phyloP scores from a whole-genome alignment of 2,329 filamentous ascomycete species.

The Aschersonia sp. region DNA sequence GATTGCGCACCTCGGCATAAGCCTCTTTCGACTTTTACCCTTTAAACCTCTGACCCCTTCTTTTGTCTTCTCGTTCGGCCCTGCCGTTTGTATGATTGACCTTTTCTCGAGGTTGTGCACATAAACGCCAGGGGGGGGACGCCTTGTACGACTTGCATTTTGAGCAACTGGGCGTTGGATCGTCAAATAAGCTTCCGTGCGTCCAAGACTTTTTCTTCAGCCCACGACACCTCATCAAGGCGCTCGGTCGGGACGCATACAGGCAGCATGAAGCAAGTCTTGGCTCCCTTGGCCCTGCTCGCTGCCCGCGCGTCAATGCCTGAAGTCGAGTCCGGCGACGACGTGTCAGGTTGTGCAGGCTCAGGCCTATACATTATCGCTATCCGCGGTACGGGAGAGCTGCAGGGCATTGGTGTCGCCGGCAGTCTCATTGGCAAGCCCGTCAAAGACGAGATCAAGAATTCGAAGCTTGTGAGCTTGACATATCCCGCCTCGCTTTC shows the following conservation, averaged over 20 bases:
- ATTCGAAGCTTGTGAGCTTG: constrained; percentile 18
- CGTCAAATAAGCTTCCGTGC: no score
- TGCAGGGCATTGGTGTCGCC: constrained; percentile 17
- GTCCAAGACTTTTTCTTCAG: no score
- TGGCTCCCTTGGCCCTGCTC: neutral
- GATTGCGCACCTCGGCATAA: neutral
- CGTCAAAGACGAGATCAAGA: constrained; percentile 17
- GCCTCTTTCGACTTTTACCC: neutral
- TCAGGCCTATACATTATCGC: constrained; percentile 23
- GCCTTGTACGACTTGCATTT: no score
- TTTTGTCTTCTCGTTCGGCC: no score
- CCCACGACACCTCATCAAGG: no score
- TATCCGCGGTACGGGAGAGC: constrained; percentile 22
- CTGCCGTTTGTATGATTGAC: no score
- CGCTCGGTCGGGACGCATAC: no score
- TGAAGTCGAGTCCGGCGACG: constrained; percentile 7
- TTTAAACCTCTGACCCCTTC: no score
- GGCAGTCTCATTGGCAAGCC: constrained; percentile 15
- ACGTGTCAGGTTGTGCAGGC: constrained; percentile 15
- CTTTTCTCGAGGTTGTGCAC: no score
- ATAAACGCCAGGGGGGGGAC: no score
- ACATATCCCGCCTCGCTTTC: constrained; percentile 23
- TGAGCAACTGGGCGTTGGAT: no score
- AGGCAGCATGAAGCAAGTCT: neutral
- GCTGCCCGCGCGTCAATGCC: constrained; percentile 9